Evolutionary conservation across 805 yeast species (phyloP), one percentile per base, ranked within the genome.

Genomic region (Cyberlindnera sargentensis): DNA sequence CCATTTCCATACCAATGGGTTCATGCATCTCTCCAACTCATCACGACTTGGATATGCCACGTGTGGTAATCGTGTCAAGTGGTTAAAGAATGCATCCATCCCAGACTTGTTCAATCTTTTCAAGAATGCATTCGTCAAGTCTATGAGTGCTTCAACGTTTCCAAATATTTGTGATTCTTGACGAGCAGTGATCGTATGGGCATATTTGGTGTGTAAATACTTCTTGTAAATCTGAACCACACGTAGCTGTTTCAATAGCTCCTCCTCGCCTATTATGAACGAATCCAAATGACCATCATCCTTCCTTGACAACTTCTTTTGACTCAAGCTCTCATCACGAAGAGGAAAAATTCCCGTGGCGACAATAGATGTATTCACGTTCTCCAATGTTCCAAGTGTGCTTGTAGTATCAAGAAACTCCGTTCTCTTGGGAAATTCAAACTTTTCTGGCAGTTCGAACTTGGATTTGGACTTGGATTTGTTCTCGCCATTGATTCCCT

Each of bases 1-100:
- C 73, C 73, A 69, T 38, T 61, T 50, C 34, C 27, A 47, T 38
- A 57, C 57, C 50, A 28, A 52, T 4, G 58, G 56, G 6, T 40
- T 34, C 24, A 48, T 41, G 33, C 62, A 47, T 3, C 43, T 39
- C 3, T 48, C 42, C 7, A 66, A 47, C 10, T 62, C 48, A 4
- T 50, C 49, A 39, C 31, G 34, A 8, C 23, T 24, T 20, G 40
- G 40, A 31, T 37, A 37, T 11, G 34, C 3, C 8, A 37, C 40
- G n/a, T 23, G 26, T 9, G 11, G 28, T 24, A 37, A 15, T 31
- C 30, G 29, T 10, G 20, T n/a, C 28, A 37, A 9, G 10, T 37
- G 40, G 8, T 4, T 15, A 11, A 3, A 37, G 29, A 37, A 25
- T 8, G 40, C 10, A 7, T 31, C 40, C 27, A 31, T 15, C 20